Base-by-base conservation (phyloP, 2,329 filamentous ascomycete species). In the Pseudocercospora musae region DNA sequence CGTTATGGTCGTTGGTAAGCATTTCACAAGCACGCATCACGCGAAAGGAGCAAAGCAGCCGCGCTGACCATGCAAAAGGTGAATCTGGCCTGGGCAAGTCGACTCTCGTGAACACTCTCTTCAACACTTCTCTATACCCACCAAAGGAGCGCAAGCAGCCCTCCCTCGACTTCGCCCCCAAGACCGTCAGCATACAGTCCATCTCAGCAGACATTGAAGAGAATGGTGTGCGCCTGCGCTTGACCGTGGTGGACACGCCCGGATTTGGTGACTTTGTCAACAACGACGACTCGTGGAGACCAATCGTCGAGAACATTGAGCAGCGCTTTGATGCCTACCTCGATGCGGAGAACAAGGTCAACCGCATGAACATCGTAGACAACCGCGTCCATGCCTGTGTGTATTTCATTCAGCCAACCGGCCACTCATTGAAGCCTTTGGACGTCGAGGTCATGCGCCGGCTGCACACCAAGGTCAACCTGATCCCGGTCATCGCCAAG, bases 361-460 rank as follows among this genome's bases (percentile, higher is more conserved):
- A 99, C 85, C 92, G 95, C 74, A 96, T 97, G 89, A 99, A 99
- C 86, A 98, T 98, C 78, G 90, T 99, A 67, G 95, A 99, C 82
- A 99, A 98, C 85, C 91, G 95, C 73, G 96, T 99, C 68, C 95
- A 99, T 75, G 95, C 95, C 60, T 98, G 96, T 74, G 95, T 99
- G 67, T 99, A 97, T 87, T 99, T 99, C 84, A 97, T 99, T 74
- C 94, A 99, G 82, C 95, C 95, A 70, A 99, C 95, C 31, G 95
- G 95, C 65, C 95, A 99, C 84, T 96, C 95, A 33, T 84, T 99
- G 75, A 99, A 99, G 88, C 95, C 95, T 67, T 85, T 99, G 69
- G 95, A 99, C 76, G 96, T 99, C 69, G 95, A 99, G 83, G 95
- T 99, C 69, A 99, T 99, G 95, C 93, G 94, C 80, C 90, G 95